phyloP scores from a whole-genome alignment of 345 rosid species.

The Trapa incisa region DNA sequence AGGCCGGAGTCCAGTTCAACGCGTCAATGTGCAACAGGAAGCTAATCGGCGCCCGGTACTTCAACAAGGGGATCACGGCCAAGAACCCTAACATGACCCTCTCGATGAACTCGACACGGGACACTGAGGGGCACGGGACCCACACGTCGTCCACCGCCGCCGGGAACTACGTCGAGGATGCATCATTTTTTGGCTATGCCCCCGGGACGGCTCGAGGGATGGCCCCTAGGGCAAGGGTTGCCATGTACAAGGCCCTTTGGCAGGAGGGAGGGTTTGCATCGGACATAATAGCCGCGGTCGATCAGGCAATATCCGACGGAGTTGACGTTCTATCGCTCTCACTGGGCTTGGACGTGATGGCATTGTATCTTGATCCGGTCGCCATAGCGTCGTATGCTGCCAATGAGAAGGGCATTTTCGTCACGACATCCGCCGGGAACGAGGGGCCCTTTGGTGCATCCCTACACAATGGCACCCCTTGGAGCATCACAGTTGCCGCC shows the following conservation, averaged over 20 bases:
- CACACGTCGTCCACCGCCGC: constrained; percentile 49
- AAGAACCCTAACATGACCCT: constrained; percentile 22
- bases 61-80: constrained; percentile 30
- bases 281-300: constrained; percentile 38
- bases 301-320: constrained; percentile 41
- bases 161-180: constrained; percentile 21
- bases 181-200: constrained; percentile 38
- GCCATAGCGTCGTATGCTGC: constrained; percentile 48
- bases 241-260: constrained; percentile 43
- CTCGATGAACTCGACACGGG: constrained; percentile 39
- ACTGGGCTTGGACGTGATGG: constrained; percentile 19
- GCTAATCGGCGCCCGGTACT: constrained; percentile 40
- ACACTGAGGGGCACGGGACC: constrained; percentile 43
- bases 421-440: constrained; percentile 39
- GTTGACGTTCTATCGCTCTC: constrained; percentile 43
- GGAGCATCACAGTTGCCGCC: constrained; percentile 39
- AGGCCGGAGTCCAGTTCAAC: constrained; percentile 31
- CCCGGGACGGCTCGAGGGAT: constrained; percentile 29
- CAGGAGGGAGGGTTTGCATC: constrained; percentile 19
- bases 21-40: constrained; percentile 40
- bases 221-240: constrained; percentile 35
- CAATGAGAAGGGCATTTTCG: constrained; percentile 31
- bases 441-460: constrained; percentile 17
- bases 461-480: constrained; percentile 36
- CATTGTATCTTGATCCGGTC: constrained; percentile 30